These are phyloP conservation scores for Haematococcus sp. DNA, from an alignment of 139 green algal genomes.

Conservation along the genomic window DNA sequence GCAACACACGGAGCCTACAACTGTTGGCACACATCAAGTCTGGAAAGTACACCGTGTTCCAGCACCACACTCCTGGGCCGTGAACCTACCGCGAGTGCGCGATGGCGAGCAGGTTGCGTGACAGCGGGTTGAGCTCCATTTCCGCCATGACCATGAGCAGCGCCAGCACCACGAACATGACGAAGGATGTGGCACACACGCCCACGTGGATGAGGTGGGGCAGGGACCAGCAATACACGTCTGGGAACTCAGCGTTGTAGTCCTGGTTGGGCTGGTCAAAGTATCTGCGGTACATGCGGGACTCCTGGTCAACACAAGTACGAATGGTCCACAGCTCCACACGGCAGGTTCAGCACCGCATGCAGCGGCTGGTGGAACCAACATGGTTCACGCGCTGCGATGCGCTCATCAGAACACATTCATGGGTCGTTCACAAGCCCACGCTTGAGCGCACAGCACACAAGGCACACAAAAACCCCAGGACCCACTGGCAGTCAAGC, in stretches of 20 bases:
- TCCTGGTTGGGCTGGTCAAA: too few relatives aligned
- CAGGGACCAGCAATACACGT: conserved; percentile 23
- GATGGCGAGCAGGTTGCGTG: conserved; percentile 4
- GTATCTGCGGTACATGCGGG: too few relatives aligned
- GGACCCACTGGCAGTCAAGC: conserved; percentile 11
- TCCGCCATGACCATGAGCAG: conserved; percentile 12
- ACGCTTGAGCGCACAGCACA: too few relatives aligned
- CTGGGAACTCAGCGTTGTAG: too few relatives aligned
- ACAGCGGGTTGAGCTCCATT: conserved; percentile 20
- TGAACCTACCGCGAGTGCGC: conserved; percentile 5
- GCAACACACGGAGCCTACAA: too few relatives aligned
- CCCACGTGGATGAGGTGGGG: conserved; percentile 22
- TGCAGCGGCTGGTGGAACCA: conserved; percentile 1
- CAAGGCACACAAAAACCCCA: neutral
- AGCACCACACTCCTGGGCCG: neutral
- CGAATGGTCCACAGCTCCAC: neutral
- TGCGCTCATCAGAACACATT: too few relatives aligned
- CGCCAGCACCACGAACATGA: conserved; percentile 10
- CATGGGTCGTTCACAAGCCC: too few relatives aligned
- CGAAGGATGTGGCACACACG: neutral
- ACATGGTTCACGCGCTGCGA: too few relatives aligned
- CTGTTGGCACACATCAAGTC: too few relatives aligned
- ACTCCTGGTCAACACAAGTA: too few relatives aligned
- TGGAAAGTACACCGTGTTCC: too few relatives aligned
- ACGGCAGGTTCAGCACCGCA: neutral